Evolutionary conservation across 208 protist genomes (phyloP).

Genomic region (Naegleria lovaniensis): DNA sequence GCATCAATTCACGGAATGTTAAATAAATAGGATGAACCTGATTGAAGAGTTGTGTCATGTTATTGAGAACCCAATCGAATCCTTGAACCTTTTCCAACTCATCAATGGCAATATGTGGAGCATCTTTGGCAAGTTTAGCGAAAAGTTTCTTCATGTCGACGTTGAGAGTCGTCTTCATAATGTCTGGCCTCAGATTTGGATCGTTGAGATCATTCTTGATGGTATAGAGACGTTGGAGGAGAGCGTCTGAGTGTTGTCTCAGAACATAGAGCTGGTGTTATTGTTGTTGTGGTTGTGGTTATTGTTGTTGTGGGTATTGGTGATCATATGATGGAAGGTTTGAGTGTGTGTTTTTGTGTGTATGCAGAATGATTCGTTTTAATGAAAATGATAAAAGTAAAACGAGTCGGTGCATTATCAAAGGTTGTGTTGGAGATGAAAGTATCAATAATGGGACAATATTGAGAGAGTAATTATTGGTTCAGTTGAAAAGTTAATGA

Average conservation of each 20-base stretch:
- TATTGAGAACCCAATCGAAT: background rate
- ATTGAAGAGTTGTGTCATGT: background rate
- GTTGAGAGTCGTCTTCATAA: background rate
- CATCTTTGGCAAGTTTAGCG: background rate
- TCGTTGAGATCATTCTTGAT: background rate
- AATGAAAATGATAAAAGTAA: too few species aligned
- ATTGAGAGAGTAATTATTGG: too few species aligned
- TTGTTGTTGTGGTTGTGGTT: too few species aligned
- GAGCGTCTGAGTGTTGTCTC: background rate
- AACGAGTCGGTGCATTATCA: too few species aligned
- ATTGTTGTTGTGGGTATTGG: too few species aligned
- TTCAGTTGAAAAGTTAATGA: too few species aligned
- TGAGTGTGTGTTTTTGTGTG: too few species aligned
- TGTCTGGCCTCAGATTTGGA: background rate
- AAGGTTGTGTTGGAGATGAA: too few species aligned
- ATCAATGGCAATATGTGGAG: background rate
- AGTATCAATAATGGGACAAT: too few species aligned
- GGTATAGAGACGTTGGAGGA: background rate
- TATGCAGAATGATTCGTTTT: too few species aligned
- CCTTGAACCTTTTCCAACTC: constrained; percentile 11
- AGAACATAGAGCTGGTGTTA: background rate
- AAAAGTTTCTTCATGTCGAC: background rate
- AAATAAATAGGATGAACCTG: constrained; percentile 6
- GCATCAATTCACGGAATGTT: background rate
- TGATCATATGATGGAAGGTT: too few species aligned